Evolutionary conservation across 768 basidiomycete genomes (phyloP).

Genomic region (Suillus subluteus): DNA sequence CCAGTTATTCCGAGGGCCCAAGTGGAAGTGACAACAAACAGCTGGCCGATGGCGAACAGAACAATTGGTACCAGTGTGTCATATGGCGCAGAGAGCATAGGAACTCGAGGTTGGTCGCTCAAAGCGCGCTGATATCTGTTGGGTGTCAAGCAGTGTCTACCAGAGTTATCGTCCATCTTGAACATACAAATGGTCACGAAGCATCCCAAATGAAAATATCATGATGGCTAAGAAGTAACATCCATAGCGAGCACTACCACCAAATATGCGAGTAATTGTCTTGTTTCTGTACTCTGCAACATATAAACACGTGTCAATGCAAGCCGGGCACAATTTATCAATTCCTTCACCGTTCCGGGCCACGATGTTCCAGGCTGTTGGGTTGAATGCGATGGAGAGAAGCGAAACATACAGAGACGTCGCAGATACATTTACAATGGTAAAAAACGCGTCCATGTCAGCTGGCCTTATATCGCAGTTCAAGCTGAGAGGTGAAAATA

Average conservation of each 20-base stretch:
- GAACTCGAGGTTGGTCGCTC: slow-evolving; percentile 68
- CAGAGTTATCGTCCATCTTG: background rate
- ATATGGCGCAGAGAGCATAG: slow-evolving; percentile 68
- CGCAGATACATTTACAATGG: slow-evolving; percentile 61
- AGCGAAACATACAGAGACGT: slow-evolving; percentile 67
- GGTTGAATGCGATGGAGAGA: slow-evolving; percentile 85
- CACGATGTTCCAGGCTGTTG: slow-evolving; percentile 93
- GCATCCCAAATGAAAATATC: slow-evolving; percentile 84
- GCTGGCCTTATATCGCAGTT: background rate
- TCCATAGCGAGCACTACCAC: slow-evolving; percentile 71
- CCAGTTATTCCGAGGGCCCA: slow-evolving; percentile 93
- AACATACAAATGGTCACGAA: slow-evolving; percentile 85
- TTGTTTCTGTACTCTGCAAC: slow-evolving; percentile 76
- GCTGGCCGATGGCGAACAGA: slow-evolving; percentile 74
- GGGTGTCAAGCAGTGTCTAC: slow-evolving; percentile 4
- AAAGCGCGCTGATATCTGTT: slow-evolving; percentile 78
- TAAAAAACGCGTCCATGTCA: slow-evolving; percentile 33
- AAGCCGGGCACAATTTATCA: background rate
- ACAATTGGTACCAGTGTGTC: slow-evolving; percentile 60
- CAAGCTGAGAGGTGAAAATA: slow-evolving; percentile 6
- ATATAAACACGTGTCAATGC: background rate
- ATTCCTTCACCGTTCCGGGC: slow-evolving; percentile 79
- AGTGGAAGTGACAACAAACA: slow-evolving; percentile 86
- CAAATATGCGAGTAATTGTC: slow-evolving; percentile 82
- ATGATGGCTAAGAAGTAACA: slow-evolving; percentile 86